These are phyloP conservation scores for Rhododendron simsii DNA, from an alignment of 148 eudicot species.

Conservation along the genomic window DNA sequence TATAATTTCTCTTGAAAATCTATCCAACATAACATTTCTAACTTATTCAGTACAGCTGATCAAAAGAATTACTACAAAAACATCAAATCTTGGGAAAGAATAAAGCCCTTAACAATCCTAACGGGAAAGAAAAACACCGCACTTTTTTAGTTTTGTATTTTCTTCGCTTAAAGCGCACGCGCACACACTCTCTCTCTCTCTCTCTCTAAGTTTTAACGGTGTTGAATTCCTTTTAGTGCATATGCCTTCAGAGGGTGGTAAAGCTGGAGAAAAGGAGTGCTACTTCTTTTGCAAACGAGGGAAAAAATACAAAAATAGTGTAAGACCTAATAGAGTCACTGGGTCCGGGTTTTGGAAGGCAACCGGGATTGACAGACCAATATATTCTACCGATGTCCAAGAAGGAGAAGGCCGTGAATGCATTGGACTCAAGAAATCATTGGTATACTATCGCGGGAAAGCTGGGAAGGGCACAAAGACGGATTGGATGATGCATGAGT, in stretches of 20 bases:
- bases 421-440: slow-evolving; percentile 78
- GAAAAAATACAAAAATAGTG: slow-evolving; percentile 83
- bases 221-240: neutral
- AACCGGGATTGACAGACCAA: slow-evolving; percentile 72
- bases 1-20: no score
- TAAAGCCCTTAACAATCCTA: neutral
- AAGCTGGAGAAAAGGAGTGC: slow-evolving; percentile 79
- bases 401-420: slow-evolving; percentile 26
- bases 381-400: slow-evolving; percentile 33
- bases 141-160: neutral
- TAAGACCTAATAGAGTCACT: slow-evolving; percentile 84
- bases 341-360: slow-evolving; percentile 96
- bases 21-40: neutral
- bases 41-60: neutral
- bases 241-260: slow-evolving; percentile 45
- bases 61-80: neutral
- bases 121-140: neutral
- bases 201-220: neutral
- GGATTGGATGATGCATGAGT: slow-evolving; percentile 99
- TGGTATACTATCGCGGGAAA: slow-evolving; percentile 73
- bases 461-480: slow-evolving; percentile 91
- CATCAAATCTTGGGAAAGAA: neutral
- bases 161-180: neutral
- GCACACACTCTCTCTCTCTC: neutral
- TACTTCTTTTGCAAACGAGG: slow-evolving; percentile 93